phyloP scores from a whole-genome alignment of 2,329 filamentous ascomycete species.

The Penicillium decumbens region DNA sequence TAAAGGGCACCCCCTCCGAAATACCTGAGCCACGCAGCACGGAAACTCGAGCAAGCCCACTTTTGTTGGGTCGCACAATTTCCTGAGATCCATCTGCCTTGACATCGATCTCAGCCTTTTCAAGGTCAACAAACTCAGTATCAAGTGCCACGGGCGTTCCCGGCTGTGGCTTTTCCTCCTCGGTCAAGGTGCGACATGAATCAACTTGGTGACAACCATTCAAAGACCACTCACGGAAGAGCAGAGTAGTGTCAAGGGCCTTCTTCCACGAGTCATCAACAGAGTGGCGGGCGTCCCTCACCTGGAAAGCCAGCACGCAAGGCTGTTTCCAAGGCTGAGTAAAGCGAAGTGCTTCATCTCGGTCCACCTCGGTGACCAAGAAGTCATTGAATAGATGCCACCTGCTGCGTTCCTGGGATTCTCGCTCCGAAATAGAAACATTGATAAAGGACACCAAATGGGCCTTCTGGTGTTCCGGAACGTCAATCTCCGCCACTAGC shows the following conservation, averaged over 20 bases:
- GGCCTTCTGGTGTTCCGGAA: conserved; percentile 75
- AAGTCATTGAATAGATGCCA: conserved; percentile 99
- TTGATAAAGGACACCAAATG: conserved; percentile 92
- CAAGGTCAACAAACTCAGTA: conserved; percentile 90
- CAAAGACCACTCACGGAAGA: conserved; percentile 68
- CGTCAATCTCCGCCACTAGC: conserved; percentile 83
- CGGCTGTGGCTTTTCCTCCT: conserved; percentile 62
- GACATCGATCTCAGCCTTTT: conserved; percentile 91
- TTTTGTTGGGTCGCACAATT: conserved; percentile 84
- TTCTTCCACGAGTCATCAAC: conserved; percentile 85
- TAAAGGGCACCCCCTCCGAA: conserved; percentile 78
- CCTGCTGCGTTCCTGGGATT: conserved; percentile 57
- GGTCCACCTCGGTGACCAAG: conserved; percentile 71
- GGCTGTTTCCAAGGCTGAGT: conserved; percentile 90
- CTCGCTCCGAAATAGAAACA: conserved; percentile 50
- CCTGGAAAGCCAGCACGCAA: conserved; percentile 79
- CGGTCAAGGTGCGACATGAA: conserved; percentile 36
- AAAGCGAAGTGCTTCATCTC: conserved; percentile 82
- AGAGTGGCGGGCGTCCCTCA: conserved; percentile 72
- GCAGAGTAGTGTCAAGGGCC: conserved; percentile 72
- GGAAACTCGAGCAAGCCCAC: conserved; percentile 87
- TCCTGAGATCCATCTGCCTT: conserved; percentile 90
- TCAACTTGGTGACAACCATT: conserved; percentile 41
- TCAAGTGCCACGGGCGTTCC: conserved; percentile 82
- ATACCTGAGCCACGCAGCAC: conserved; percentile 75